Base-by-base conservation (phyloP, 176 grass and related monocot species). In the Musa itinerans region DNA sequence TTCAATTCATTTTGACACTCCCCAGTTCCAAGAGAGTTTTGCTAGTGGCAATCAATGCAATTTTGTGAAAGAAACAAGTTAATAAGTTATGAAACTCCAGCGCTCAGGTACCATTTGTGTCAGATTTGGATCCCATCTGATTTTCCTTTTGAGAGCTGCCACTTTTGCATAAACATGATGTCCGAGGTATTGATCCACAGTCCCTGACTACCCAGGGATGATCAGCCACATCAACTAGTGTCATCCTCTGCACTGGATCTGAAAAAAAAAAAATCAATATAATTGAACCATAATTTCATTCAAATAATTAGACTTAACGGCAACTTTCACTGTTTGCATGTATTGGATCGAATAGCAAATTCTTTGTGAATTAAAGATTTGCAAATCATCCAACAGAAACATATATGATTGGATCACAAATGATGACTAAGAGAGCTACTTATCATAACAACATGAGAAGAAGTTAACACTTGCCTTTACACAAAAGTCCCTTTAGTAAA, bases 131-230 rank as follows among this genome's bases (percentile, higher is more conserved):
- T 62, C 14, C 57, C 57, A 17, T 17, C 57, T 62, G 57, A n/a
- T 62, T 62, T 62, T 17, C 17, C 6, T 62, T 62, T 62, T 8
- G 57, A 62, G 13, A 5, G 15, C 20, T 62, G 1, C 57, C 57
- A 62, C 57, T 19, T 62, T n/a, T 62, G 57, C 34, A 43, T 6
- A 6, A 6, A 43, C 57, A 62, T 62, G 57, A 62, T 62, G 2
- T 62, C 57, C 87, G 82, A 56, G 74, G 78, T 49, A 92, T 82
- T 64, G 92, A 84, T 2, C 89, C 86, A 53, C 81, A 16, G 2
- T 82, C 78, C 8, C 80, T 82, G 79, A 82, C 82, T 54, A 96
- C 86, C 92, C 89, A 89, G 64, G 83, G 84, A 89, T 96, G 92
- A 75, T 80, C 82, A 26, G 86, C 86, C 10, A 74, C 86, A 80